Base-by-base conservation (phyloP, 495 filamentous ascomycete genomes). In the Neurospora africana region DNA sequence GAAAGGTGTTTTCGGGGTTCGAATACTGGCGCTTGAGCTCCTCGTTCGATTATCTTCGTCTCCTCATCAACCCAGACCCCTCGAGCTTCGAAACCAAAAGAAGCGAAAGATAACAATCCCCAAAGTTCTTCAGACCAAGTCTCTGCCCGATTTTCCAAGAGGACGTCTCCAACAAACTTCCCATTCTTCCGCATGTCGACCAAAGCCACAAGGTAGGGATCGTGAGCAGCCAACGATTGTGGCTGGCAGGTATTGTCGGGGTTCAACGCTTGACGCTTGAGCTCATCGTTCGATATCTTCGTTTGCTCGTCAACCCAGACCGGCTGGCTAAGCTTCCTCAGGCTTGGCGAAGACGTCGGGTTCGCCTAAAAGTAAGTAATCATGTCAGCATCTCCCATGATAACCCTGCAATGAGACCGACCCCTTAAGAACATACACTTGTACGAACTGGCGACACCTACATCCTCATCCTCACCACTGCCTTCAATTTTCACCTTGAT, bases 261-360 rank as follows among this genome's bases (percentile, higher is more conserved):
- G 8, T 44, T 10, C 2, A 4, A 21, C 7, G 0, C 3, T 1
- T 11, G n/a, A 0, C 0, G 9, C n/a, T 5, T 21, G 3, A 47
- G 0, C n/a, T 47, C 43, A 4, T 23, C n/a, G n/a, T 23, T 0
- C n/a, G 43, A 6, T 13, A 47, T 13, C 43, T 47, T 11, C n/a
- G 43, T 47, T 4, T 23, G 3, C 43, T 47, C 43, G 11, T 47
- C n/a, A 11, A 13, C 10, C 10, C 43, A 21, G 11, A 19, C n/a
- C 10, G 43, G 43, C 43, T 11, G 19, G 43, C n/a, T 47, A 2
- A 1, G 3, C 3, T 23, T 21, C 10, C 19, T 23, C 9, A 2
- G 23, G 43, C n/a, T 23, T 47, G 43, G 23, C 9, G 43, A 47
- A 13, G n/a, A 13, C 4, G n/a, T 47, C 43, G 43, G n/a, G 43